Conservation (phyloP, 495 filamentous ascomycete genomes). For the Penicillium alfredii region DNA sequence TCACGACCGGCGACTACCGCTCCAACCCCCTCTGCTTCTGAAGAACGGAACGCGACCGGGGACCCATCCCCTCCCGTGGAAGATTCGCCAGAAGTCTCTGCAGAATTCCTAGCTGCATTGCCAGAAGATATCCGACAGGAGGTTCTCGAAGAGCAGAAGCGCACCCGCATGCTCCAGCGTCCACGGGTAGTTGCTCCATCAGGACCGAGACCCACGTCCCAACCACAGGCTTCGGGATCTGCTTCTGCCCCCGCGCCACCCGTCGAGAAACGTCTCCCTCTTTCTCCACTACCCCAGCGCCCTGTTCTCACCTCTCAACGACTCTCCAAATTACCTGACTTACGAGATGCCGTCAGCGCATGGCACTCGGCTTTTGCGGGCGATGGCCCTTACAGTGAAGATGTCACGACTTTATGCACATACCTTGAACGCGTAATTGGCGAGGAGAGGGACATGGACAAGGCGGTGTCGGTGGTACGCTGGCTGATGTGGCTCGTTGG, state of each 20-base stretch:
- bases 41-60: constrained; percentile 6
- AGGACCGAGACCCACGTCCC: constrained; percentile 12
- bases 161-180: constrained; percentile 45
- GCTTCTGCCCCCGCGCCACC: background rate
- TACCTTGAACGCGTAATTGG: constrained; percentile 64
- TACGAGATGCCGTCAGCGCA: constrained; percentile 53
- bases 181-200: constrained; percentile 29
- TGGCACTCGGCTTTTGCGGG: constrained; percentile 63
- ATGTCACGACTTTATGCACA: constrained; percentile 62
- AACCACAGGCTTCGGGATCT: constrained; percentile 6
- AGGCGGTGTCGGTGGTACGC: constrained; percentile 58
- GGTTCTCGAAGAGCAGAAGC: constrained; percentile 65
- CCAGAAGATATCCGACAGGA: constrained; percentile 76
- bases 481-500: constrained; percentile 71
- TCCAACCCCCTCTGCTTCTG: constrained; percentile 1
- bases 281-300: constrained; percentile 47
- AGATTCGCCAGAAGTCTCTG: constrained; percentile 48
- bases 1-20: constrained; percentile 18
- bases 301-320: constrained; percentile 62
- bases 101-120: constrained; percentile 70
- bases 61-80: constrained; percentile 18
- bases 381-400: constrained; percentile 68
- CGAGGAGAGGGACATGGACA: constrained; percentile 71
- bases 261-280: constrained; percentile 37
- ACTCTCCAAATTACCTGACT: constrained; percentile 48